Percentiles rank a stretch among this genome's conserved stretches.
Conservation (phyloP, 2,329 filamentous ascomycete genomes). For the Sclerotinia spermophila region DNA sequence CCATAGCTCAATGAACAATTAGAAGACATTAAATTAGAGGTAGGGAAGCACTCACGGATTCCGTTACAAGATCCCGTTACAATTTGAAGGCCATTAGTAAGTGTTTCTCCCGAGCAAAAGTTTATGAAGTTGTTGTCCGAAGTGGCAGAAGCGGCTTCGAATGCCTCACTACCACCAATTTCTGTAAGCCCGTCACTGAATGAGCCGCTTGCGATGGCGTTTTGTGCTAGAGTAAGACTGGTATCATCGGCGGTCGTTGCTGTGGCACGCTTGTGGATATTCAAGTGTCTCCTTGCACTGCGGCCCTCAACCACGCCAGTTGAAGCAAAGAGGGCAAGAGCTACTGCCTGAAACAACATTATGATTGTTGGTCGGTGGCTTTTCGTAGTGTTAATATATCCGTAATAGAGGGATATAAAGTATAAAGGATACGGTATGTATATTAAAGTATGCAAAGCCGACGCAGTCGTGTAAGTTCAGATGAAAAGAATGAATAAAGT, state of each 20-base stretch:
- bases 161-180: slow-evolving; percentile 24
- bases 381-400: not conserved
- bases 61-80: slow-evolving; percentile 57
- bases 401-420: not conserved
- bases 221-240: slow-evolving; percentile 15
- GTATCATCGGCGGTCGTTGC: not conserved
- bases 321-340: slow-evolving; percentile 22
- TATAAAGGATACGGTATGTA: not conserved
- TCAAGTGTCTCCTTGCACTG: slow-evolving; percentile 7
- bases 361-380: not conserved
- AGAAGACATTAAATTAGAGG: not conserved
- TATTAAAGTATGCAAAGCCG: not conserved
- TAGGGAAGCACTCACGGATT: slow-evolving; percentile 26
- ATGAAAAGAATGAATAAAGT: slow-evolving; percentile 1
- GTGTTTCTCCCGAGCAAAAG: slow-evolving; percentile 36
- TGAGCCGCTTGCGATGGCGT: slow-evolving; percentile 26
- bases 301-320: slow-evolving; percentile 18
- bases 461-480: slow-evolving; percentile 11
- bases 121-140: slow-evolving; percentile 35
- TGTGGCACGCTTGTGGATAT: slow-evolving; percentile 8
- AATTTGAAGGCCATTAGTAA: slow-evolving; percentile 58
- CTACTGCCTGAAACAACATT: slow-evolving; percentile 23
- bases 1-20: slow-evolving; percentile 32
- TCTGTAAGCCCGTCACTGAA: slow-evolving; percentile 24
- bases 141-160: slow-evolving; percentile 26